Evolutionary conservation across 371 early-diverging fungal species (phyloP), one percentile per base, ranked within the genome.

Genomic region (Rhizomucor pusillus): DNA sequence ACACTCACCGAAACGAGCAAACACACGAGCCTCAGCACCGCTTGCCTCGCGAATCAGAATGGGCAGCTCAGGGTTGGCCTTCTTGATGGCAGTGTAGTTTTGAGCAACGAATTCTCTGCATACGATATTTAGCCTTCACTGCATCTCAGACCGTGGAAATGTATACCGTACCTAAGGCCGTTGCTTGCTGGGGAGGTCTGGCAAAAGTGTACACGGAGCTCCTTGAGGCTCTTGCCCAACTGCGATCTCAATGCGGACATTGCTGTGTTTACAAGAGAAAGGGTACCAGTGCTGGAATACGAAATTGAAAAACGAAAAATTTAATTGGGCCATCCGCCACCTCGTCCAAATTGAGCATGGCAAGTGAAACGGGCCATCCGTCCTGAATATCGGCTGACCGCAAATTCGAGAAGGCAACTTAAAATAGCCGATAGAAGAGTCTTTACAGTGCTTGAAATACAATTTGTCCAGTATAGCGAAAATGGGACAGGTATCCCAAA

Each of bases 1-100:
- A n/a, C n/a, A n/a, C 50, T 61, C 80, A 94, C 95, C 91, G 66
- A 91, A 95, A 53, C 94, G 88, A 57, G 91, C 96, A 78, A 92
- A 93, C 49, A 90, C 84, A 58, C 92, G 81, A 18, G 95, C 90
- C 69, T 94, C 90, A 48, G 91, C 84, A 46, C 90, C 89, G 45
- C 70, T 69, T 24, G 93, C 93, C 71, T 96, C 97, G 62, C 97
- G 89, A 47, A 96, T 82, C 19, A 96, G 83, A 59, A 96, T 88
- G 40, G 95, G 95, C 37, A 96, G 79, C 24, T 80, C 72, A 25
- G 97, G 97, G 79, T 96, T 93, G 52, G 82, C 89, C 55, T 84
- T 63, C 71, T 94, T 94, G 50, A 96, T 67, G 37, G 75, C 75
- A 7, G 80, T 69, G 67, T 94, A 96, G 70, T 90, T 77, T 62